Conservation (phyloP, 768 basidiomycete genomes). For the Pholiota microspora region DNA sequence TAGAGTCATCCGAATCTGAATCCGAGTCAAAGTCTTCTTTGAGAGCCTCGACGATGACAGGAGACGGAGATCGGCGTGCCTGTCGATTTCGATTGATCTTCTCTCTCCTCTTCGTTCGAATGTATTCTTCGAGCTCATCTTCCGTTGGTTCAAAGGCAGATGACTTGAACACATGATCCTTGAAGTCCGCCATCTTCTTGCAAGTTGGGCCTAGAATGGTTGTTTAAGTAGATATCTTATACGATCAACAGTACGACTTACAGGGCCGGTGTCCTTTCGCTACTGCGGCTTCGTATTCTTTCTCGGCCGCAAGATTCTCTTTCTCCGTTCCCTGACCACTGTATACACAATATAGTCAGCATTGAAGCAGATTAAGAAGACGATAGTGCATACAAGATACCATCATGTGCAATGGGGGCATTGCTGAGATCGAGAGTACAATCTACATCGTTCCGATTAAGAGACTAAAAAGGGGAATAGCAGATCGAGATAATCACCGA, state of each 20-base stretch:
- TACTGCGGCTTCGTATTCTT: slow-evolving; percentile 52
- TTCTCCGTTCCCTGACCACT: slow-evolving; percentile 57
- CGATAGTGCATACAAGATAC: slow-evolving; percentile 49
- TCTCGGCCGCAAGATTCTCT: slow-evolving; percentile 54
- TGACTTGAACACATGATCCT: slow-evolving; percentile 54
- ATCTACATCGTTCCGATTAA: slow-evolving; percentile 30
- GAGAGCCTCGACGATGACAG: slow-evolving; percentile 18
- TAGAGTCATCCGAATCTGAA: slow-evolving; percentile 49
- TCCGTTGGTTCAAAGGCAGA: slow-evolving; percentile 68
- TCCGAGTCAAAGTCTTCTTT: slow-evolving; percentile 13
- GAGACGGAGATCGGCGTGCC: slow-evolving; percentile 22
- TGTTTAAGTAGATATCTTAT: not conserved
- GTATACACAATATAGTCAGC: not conserved
- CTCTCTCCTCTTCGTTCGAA: slow-evolving; percentile 30
- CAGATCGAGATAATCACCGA: slow-evolving; percentile 32
- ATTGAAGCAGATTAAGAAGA: not conserved
- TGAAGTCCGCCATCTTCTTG: slow-evolving; percentile 59
- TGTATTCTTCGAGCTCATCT: slow-evolving; percentile 48
- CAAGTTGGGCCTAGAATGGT: slow-evolving; percentile 57
- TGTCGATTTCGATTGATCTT: slow-evolving; percentile 20
- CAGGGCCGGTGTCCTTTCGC: slow-evolving; percentile 62
- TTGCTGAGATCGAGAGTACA: slow-evolving; percentile 54
- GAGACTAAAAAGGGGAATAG: not conserved
- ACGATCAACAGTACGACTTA: slow-evolving; percentile 22
- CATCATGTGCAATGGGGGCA: slow-evolving; percentile 51